Base-by-base conservation (phyloP, 31 red algal genomes). In the Bonnemaisonia californica region DNA sequence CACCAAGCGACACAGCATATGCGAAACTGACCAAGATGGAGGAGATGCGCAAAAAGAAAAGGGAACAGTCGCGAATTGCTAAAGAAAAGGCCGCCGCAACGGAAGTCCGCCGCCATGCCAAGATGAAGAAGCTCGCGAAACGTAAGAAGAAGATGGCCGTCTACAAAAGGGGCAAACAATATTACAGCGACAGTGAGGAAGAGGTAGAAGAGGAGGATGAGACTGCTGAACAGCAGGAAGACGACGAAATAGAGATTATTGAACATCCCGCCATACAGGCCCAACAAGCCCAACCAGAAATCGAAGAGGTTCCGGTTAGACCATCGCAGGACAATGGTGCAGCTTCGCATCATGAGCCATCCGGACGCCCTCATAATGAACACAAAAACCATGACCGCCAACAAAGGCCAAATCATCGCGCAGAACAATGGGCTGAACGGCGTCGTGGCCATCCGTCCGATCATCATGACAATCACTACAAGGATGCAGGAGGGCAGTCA, bases 61-160 rank as follows among this genome's bases (percentile, higher is more conserved):
- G 39, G 69, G 41, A 48, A 48, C 69, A 55, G 32, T 29, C 38
- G 22, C 31, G 27, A 40, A 74, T 28, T 40, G 69, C 38, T 8
- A 27, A 16, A 27, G 69, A 47, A 24, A 74, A 74, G 22, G n/a
- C 5, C 5, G 35, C 30, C 12, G 35, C 29, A 8, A 19, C 22
- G 19, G 30, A 32, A 3, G 63, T n/a, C 29, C 29, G 35, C 19
- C 30, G 30, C n/a, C 19, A 36, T 30, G 63, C 29, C 19, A 68
- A 33, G 63, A 74, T 29, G 69, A 74, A 48, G 69, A 74, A 48
- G 30, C 31, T 54, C 8, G 69, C 69, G 5, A 55, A 28, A 22
- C 38, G 69, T 16, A 74, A 74, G 41, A 74, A 38, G 45, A 74
- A 29, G 51, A 45, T 28, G 69, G 69, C 69, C 7, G 39, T 16